A percentile compares a stretch with the other conserved stretches of the same genome.
phyloP scores from a whole-genome alignment of 768 basidiomycete species.

The Dacryopinax primogenitus region DNA sequence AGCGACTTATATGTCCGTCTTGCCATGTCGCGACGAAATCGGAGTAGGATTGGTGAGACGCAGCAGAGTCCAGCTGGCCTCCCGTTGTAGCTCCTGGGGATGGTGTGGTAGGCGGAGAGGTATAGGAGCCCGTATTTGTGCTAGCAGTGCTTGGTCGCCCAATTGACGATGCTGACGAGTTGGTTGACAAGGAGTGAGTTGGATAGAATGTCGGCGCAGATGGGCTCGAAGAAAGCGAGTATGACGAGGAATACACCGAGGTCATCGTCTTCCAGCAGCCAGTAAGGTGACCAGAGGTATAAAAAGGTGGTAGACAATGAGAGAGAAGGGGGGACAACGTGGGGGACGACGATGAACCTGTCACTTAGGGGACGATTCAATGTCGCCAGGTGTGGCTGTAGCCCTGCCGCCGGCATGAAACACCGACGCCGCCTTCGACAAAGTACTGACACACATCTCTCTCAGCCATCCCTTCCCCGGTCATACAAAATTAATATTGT shows the following conservation, averaged over 20 bases:
- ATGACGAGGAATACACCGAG: neutral
- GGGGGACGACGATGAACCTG: neutral
- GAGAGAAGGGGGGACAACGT: neutral
- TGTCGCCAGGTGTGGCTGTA: constrained; percentile 7
- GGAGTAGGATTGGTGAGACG: constrained; percentile 18
- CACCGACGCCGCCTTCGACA: neutral
- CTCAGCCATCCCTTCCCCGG: neutral
- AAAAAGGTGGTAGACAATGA: neutral
- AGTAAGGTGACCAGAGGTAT: neutral
- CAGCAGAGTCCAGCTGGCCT: constrained; percentile 4
- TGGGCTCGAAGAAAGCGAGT: constrained; percentile 11
- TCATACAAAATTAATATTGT: neutral
- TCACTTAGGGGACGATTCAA: neutral
- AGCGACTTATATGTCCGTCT: constrained; percentile 38
- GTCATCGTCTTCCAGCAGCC: neutral
- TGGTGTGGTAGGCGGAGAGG: neutral
- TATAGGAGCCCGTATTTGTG: constrained; percentile 1
- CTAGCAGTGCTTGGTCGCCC: neutral
- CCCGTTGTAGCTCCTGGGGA: neutral
- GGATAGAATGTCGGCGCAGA: constrained; percentile 11
- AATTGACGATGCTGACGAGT: constrained; percentile 6
- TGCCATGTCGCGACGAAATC: constrained; percentile 26
- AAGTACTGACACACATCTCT: neutral
- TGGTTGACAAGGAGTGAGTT: constrained; percentile 8
- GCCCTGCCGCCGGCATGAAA: neutral